Percentiles rank a stretch among this genome's conserved stretches.
phyloP scores from a whole-genome alignment of 495 filamentous ascomycete genomes.

The Astrothelium subdiscretum region DNA sequence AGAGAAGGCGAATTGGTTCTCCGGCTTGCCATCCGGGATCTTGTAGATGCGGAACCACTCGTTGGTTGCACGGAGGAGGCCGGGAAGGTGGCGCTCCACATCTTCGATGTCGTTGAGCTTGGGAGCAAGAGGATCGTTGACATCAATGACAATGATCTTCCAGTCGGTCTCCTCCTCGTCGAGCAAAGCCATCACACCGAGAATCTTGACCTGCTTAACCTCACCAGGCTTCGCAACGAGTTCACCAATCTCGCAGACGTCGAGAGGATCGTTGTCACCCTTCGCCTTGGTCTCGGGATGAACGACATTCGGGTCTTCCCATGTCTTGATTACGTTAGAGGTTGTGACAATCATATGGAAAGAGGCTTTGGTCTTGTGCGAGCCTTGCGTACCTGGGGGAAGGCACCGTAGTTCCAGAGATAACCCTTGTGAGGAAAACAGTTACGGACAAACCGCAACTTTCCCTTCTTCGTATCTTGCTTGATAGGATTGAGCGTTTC shows the following conservation, averaged over 20 bases:
- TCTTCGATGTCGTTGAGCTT: constrained; percentile 99
- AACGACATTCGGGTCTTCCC: constrained; percentile 91
- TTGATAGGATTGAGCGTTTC: constrained; percentile 96
- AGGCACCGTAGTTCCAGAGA: constrained; percentile 99
- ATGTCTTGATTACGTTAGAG: constrained; percentile 51
- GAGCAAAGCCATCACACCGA: constrained; percentile 97
- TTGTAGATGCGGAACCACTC: constrained; percentile 99
- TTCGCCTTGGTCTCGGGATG: constrained; percentile 99
- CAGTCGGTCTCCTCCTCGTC: constrained; percentile 99
- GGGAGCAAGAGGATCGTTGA: constrained; percentile 90
- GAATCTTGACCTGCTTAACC: constrained; percentile 98
- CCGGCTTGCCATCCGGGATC: constrained; percentile 99
- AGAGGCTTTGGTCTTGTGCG: constrained; percentile 1
- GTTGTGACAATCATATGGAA: neutral
- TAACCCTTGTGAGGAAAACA: constrained; percentile 99
- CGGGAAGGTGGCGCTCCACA: constrained; percentile 95
- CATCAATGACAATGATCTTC: constrained; percentile 99
- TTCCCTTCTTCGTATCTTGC: constrained; percentile 81
- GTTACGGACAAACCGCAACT: constrained; percentile 96
- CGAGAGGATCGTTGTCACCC: constrained; percentile 98
- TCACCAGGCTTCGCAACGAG: constrained; percentile 89
- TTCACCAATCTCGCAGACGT: constrained; percentile 99
- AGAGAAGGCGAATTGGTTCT: constrained; percentile 99
- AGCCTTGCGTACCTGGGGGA: constrained; percentile 67
- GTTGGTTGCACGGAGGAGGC: constrained; percentile 92